Conservation (phyloP, 2,329 filamentous ascomycete species). For the Penicillium griseofulvum region DNA sequence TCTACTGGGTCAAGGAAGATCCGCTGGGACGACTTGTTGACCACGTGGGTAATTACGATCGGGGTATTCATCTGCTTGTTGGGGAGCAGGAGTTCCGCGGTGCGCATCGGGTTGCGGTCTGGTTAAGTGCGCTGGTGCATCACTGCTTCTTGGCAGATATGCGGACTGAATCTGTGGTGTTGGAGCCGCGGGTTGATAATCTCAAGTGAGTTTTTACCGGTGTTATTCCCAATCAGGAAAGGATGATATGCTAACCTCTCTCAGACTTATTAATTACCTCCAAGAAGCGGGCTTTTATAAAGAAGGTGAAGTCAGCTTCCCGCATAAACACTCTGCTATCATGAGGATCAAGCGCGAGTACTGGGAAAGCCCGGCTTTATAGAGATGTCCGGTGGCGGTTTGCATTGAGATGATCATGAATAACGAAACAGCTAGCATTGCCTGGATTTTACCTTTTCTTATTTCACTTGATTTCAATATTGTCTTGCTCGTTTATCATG, state of each 20-base stretch:
- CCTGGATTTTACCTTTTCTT: not conserved
- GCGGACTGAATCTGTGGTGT: slow-evolving; percentile 75
- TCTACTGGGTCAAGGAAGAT: slow-evolving; percentile 98
- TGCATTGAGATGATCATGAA: slow-evolving; percentile 10
- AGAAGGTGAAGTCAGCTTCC: slow-evolving; percentile 80
- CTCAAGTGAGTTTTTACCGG: slow-evolving; percentile 61
- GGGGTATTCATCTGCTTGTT: slow-evolving; percentile 83
- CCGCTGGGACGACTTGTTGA: slow-evolving; percentile 66
- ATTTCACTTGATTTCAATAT: not conserved
- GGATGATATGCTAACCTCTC: slow-evolving; percentile 12
- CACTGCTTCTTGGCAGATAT: slow-evolving; percentile 75
- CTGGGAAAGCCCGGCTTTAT: slow-evolving; percentile 70
- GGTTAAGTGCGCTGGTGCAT: slow-evolving; percentile 85
- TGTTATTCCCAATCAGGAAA: not conserved
- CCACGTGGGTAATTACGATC: slow-evolving; percentile 73
- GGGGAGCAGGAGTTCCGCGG: slow-evolving; percentile 92
- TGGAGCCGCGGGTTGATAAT: slow-evolving; percentile 93
- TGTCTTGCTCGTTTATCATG: not conserved
- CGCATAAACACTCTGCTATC: slow-evolving; percentile 88
- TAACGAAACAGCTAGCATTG: slow-evolving; percentile 15
- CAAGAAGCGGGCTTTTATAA: slow-evolving; percentile 76
- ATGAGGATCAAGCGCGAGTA: slow-evolving; percentile 76
- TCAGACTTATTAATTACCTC: slow-evolving; percentile 68
- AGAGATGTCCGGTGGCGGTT: slow-evolving; percentile 11
- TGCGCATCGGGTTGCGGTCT: slow-evolving; percentile 69